A percentile compares a stretch with the other conserved stretches of the same genome.
Conservation (phyloP, 2,329 filamentous ascomycete species). For the Didymella lethalis region DNA sequence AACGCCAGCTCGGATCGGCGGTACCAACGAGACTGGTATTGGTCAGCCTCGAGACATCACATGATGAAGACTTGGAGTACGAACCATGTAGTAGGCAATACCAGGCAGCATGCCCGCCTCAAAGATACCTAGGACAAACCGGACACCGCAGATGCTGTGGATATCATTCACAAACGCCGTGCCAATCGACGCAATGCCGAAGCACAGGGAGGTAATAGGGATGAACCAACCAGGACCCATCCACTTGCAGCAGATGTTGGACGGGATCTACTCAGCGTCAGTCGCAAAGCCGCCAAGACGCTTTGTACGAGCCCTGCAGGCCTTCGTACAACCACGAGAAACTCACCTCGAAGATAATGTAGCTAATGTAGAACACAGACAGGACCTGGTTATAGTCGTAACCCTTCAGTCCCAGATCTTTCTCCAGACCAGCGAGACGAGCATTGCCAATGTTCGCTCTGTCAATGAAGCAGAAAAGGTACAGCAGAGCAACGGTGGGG, state of each 20-base stretch:
- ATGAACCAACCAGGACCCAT: slow-evolving; percentile 77
- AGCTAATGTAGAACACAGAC: slow-evolving; percentile 74
- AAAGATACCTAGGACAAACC: slow-evolving; percentile 71
- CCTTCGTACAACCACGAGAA: slow-evolving; percentile 61
- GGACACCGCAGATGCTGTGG: slow-evolving; percentile 64
- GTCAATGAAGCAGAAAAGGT: slow-evolving; percentile 78
- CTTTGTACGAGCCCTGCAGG: slow-evolving; percentile 33
- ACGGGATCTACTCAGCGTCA: slow-evolving; percentile 68
- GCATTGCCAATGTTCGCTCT: slow-evolving; percentile 80
- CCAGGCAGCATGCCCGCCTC: slow-evolving; percentile 74
- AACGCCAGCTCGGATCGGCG: slow-evolving; percentile 73
- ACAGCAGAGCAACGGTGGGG: slow-evolving; percentile 71
- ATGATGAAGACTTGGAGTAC: background rate
- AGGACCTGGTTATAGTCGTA: slow-evolving; percentile 76
- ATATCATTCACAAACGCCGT: slow-evolving; percentile 70
- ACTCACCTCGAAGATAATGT: slow-evolving; percentile 65
- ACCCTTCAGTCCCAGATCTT: slow-evolving; percentile 65
- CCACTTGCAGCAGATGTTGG: slow-evolving; percentile 73
- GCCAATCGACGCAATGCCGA: slow-evolving; percentile 69
- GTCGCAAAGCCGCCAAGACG: slow-evolving; percentile 23
- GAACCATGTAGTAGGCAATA: slow-evolving; percentile 72
- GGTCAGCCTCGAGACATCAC: background rate
- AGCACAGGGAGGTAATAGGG: slow-evolving; percentile 67
- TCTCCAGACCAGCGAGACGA: slow-evolving; percentile 69
- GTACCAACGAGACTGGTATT: slow-evolving; percentile 68